phyloP scores from a whole-genome alignment of 331 rosid species.

The Phaseolus coccineus region DNA sequence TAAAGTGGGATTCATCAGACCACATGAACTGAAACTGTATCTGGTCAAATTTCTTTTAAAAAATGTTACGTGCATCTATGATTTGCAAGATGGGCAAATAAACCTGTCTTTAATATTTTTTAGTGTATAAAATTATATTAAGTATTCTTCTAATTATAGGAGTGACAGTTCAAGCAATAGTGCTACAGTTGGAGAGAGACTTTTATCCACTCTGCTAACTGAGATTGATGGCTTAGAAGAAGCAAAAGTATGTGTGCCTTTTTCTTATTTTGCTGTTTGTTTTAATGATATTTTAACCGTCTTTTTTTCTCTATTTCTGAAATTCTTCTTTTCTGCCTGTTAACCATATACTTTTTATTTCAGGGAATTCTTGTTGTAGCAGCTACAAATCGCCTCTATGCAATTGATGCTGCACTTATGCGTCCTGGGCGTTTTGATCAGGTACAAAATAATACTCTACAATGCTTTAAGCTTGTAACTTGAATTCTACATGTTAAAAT shows the following conservation, averaged over 20 bases:
- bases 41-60: slow-evolving; percentile 2
- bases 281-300: background rate
- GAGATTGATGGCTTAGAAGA: slow-evolving; percentile 98
- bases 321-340: slow-evolving; percentile 11
- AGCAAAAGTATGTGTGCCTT: slow-evolving; percentile 66
- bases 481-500: background rate
- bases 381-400: slow-evolving; percentile 95
- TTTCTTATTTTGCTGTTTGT: background rate
- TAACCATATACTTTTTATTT: slow-evolving; percentile 17
- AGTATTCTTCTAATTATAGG: slow-evolving; percentile 54
- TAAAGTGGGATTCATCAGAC: slow-evolving; percentile 17
- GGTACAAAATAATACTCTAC: slow-evolving; percentile 54
- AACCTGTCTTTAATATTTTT: background rate
- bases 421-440: slow-evolving; percentile 94
- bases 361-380: slow-evolving; percentile 96
- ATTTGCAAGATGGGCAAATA: background rate
- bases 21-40: background rate
- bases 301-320: slow-evolving; percentile 4
- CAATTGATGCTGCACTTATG: slow-evolving; percentile 94
- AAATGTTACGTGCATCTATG: background rate
- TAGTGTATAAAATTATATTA: slow-evolving; percentile 17
- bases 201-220: slow-evolving; percentile 86
- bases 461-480: background rate
- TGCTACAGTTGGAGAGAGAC: slow-evolving; percentile 82
- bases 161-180: slow-evolving; percentile 81